These are phyloP conservation scores for Macrolepiota albuminosa DNA, from an alignment of 768 basidiomycete genomes.

Conservation along the genomic window DNA sequence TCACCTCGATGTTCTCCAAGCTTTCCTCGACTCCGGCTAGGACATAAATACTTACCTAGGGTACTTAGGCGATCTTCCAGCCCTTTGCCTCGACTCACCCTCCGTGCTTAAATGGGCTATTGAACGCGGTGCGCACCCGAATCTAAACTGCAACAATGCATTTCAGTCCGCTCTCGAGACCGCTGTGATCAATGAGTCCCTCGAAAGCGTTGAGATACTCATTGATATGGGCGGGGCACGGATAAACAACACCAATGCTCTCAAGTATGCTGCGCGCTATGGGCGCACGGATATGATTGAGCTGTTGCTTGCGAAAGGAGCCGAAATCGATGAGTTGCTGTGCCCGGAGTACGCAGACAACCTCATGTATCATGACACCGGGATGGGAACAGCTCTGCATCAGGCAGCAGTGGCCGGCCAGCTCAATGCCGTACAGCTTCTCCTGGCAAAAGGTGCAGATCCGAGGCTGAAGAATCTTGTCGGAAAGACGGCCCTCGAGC, in stretches of 20 bases:
- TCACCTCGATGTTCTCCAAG: conserved; percentile 1
- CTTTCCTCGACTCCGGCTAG: conserved; percentile 9
- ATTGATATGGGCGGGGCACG: conserved; percentile 2
- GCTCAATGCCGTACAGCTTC: not conserved
- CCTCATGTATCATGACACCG: not conserved
- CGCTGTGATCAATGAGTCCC: not conserved
- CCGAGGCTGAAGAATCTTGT: not conserved
- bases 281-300: conserved; percentile 10
- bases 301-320: conserved; percentile 8
- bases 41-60: conserved; percentile 5
- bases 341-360: not conserved
- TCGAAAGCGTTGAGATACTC: not conserved
- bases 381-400: conserved; percentile 13
- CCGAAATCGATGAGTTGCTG: conserved; percentile 11
- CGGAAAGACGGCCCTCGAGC: too few species aligned
- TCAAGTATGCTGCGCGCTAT: conserved; percentile 8
- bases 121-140: conserved; percentile 7
- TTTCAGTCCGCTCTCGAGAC: conserved; percentile 1
- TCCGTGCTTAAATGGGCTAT: conserved; percentile 5
- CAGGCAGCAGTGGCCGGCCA: too few species aligned
- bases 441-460: conserved; percentile 4
- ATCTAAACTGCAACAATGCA: not conserved
- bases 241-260: conserved; percentile 8
- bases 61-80: conserved; percentile 4
- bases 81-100: not conserved